Base-by-base conservation (phyloP, 768 basidiomycete species). In the Sistotremastrum suecicum region DNA sequence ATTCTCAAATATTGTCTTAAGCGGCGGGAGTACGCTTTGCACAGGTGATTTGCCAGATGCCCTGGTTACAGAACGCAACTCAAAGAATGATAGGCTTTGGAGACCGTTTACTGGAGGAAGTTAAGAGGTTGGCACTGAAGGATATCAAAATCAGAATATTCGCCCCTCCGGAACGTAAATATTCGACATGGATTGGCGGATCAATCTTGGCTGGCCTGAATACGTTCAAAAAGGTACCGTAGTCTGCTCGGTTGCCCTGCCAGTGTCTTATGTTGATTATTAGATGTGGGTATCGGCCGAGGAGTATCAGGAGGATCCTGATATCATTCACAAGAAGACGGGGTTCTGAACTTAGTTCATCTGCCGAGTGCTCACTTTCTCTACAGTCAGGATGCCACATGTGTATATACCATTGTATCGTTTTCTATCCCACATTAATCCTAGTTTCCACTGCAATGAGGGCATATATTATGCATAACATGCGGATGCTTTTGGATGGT, bases 281-380 rank as follows among this genome's bases (percentile, higher is more conserved):
- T 47, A 95, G 90, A 98, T 99, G 94, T 99, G 95, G 94, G 89
- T 99, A 43, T 92, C 90, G 40, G 91, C 92, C 36, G 94, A 99
- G 64, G 95, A 98, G 65, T 98, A 97, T 60, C 90, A 95, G 64
- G 94, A 99, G 63, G 94, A 98, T 65, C 92, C 94, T 45, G 92
- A 98, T 58, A 86, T 97, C 57, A 98, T 97, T 58, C 92, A 95
- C 65, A 92, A 88, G 66, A 94, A 94, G 65, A 74, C 83, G 47
- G 86, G 85, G 41, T 89, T 90, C 63, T 89, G 59, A 62, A 20
- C 20, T 20, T 20, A 20, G 20, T 32, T 44, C 29, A 30, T 32
- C 33, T 20, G 20, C 20, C 20, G 20, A 7, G 11, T 44, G 30
- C 41, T 47, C 43, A 37, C 30, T 7, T 43, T 8, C 39, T 42